These are phyloP conservation scores for Serendipita vermifera DNA, from an alignment of 768 basidiomycete species.

Conservation along the genomic window DNA sequence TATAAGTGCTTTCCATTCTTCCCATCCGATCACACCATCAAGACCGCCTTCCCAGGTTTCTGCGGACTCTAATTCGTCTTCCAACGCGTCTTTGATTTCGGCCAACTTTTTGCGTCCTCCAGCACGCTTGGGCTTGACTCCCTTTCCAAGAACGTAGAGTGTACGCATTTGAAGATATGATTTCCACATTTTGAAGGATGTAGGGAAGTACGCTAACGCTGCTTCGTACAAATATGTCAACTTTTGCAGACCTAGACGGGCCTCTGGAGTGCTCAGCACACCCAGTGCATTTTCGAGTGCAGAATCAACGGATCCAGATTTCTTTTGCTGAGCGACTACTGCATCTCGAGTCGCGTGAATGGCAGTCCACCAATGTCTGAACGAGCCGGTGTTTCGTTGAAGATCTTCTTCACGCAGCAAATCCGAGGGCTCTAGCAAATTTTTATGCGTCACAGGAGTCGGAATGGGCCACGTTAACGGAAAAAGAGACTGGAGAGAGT, in stretches of 20 bases:
- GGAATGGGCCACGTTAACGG: conserved; percentile 81
- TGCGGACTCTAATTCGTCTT: conserved; percentile 66
- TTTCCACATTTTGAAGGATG: conserved; percentile 92
- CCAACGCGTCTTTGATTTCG: conserved; percentile 78
- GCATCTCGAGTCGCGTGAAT: conserved; percentile 63
- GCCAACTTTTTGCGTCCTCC: conserved; percentile 87
- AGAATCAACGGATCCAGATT: conserved; percentile 34
- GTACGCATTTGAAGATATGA: conserved; percentile 75
- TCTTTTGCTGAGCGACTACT: conserved; percentile 42
- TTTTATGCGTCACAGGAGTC: conserved; percentile 61
- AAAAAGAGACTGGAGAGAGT: conserved; percentile 47
- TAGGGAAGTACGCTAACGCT: conserved; percentile 75
- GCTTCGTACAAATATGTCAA: conserved; percentile 89
- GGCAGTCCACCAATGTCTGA: conserved; percentile 86
- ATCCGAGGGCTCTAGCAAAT: conserved; percentile 62
- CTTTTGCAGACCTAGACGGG: conserved; percentile 66
- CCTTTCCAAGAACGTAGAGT: conserved; percentile 73
- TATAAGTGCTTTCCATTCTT: conserved; percentile 85
- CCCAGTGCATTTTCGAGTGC: conserved; percentile 49
- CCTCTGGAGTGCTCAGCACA: conserved; percentile 57
- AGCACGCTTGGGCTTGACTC: conserved; percentile 54
- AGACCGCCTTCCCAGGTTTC: conserved; percentile 79
- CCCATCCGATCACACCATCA: conserved; percentile 84
- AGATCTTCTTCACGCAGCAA: conserved; percentile 88
- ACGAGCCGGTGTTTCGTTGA: conserved; percentile 77